phyloP scores from a whole-genome alignment of 768 basidiomycete genomes.

The Rhodotorula kratochvilovae region DNA sequence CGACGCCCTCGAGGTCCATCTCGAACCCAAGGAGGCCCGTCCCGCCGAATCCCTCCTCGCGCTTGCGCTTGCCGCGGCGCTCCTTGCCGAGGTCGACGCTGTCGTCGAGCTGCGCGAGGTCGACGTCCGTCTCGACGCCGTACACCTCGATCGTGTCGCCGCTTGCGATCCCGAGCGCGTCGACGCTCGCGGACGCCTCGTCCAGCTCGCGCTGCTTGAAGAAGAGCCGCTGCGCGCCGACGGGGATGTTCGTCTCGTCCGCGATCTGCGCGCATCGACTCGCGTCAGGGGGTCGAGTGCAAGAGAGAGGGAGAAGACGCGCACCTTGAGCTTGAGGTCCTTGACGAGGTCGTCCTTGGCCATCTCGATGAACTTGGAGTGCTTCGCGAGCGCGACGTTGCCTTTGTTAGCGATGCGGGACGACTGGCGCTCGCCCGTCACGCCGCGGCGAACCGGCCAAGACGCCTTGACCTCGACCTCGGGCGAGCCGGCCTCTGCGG shows the following conservation, averaged over 20 bases:
- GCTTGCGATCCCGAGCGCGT: slow-evolving; percentile 57
- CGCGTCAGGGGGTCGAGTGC: not conserved
- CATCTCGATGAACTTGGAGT: slow-evolving; percentile 56
- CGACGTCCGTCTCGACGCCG: slow-evolving; percentile 61
- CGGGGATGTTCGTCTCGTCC: slow-evolving; percentile 61
- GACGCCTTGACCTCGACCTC: not conserved
- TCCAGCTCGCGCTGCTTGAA: slow-evolving; percentile 61
- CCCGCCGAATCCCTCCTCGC: slow-evolving; percentile 36
- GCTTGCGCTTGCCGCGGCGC: slow-evolving; percentile 1
- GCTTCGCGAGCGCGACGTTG: slow-evolving; percentile 17
- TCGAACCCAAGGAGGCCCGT: slow-evolving; percentile 32
- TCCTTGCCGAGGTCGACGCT: not conserved
- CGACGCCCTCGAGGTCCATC: not conserved
- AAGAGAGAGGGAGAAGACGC: not conserved
- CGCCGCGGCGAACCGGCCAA: not conserved
- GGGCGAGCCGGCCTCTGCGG: not conserved
- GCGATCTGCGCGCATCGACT: slow-evolving; percentile 49
- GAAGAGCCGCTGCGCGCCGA: slow-evolving; percentile 70
- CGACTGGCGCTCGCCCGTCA: slow-evolving; percentile 48
- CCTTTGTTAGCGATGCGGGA: slow-evolving; percentile 62
- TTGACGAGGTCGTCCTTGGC: slow-evolving; percentile 66
- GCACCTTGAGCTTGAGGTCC: slow-evolving; percentile 66
- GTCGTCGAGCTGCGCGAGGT: slow-evolving; percentile 50
- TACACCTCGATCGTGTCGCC: slow-evolving; percentile 65
- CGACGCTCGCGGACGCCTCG: slow-evolving; percentile 57